phyloP scores from a whole-genome alignment of 2,329 filamentous ascomycete species.

The Colletotrichum trifolii region DNA sequence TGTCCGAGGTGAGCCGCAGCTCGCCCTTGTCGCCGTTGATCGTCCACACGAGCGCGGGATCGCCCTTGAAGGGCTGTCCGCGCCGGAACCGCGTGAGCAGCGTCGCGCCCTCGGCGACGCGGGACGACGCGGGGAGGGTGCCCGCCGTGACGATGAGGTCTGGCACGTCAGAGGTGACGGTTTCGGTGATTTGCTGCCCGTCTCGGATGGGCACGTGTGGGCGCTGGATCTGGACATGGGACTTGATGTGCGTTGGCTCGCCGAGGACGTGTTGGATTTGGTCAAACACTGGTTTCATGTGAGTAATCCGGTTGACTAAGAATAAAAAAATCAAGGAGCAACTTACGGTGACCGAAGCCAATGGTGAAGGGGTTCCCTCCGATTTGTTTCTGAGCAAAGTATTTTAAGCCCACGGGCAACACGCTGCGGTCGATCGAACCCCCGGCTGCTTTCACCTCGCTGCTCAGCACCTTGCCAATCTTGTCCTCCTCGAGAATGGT shows the following conservation, averaged over 20 bases:
- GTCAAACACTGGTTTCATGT: constrained; percentile 4
- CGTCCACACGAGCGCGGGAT: constrained; percentile 58
- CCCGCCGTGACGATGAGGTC: constrained; percentile 49
- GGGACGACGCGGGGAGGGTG: constrained; percentile 43
- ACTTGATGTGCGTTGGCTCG: constrained; percentile 4
- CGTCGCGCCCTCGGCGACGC: constrained; percentile 48
- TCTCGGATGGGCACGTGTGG: constrained; percentile 15
- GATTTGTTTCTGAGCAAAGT: constrained; percentile 59
- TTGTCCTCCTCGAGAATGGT: constrained; percentile 55
- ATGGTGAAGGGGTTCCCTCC: constrained; percentile 59
- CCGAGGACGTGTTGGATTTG: constrained; percentile 22
- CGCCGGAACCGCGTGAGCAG: constrained; percentile 58
- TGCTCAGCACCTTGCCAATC: constrained; percentile 65
- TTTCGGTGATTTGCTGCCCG: constrained; percentile 8
- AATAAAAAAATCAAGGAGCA: too few species aligned
- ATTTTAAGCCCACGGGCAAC: constrained; percentile 51
- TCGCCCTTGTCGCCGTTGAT: constrained; percentile 65
- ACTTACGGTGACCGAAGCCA: constrained; percentile 49
- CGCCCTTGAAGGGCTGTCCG: constrained; percentile 60
- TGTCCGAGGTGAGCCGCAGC: constrained; percentile 41
- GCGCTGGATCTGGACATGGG: constrained; percentile 47
- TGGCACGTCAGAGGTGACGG: constrained; percentile 38
- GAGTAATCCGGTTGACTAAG: accelerated
- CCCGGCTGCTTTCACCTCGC: constrained; percentile 50
- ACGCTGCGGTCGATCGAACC: constrained; percentile 49